These are phyloP conservation scores for Beauveria bassiana DNA, from an alignment of 2,329 filamentous ascomycete genomes.

Conservation along the genomic window DNA sequence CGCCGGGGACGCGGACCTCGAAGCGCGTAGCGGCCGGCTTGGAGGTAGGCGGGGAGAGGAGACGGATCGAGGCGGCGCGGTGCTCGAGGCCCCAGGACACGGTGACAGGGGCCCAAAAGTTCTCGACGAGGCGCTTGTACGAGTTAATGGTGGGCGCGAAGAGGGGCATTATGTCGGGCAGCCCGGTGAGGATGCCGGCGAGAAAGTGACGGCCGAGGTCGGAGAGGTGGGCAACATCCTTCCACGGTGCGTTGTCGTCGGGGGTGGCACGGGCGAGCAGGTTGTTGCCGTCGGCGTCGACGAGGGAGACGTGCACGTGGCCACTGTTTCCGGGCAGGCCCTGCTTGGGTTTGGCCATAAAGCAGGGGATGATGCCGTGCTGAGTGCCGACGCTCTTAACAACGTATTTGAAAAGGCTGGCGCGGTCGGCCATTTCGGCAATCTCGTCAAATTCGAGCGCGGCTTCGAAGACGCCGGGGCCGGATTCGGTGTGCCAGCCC, in stretches of 20 bases:
- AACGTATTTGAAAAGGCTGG: slow-evolving; percentile 87
- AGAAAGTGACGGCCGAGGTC: slow-evolving; percentile 90
- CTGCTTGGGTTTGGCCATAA: slow-evolving; percentile 95
- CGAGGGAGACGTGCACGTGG: slow-evolving; percentile 89
- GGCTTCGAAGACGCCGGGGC: slow-evolving; percentile 91
- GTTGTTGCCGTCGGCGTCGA: slow-evolving; percentile 74
- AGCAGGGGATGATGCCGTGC: slow-evolving; percentile 89
- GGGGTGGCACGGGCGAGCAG: slow-evolving; percentile 66
- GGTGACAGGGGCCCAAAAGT: slow-evolving; percentile 97
- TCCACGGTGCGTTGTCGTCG: slow-evolving; percentile 64
- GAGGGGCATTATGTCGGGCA: slow-evolving; percentile 93
- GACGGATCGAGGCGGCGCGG: slow-evolving; percentile 79
- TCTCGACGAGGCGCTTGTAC: slow-evolving; percentile 96
- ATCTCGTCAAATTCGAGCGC: slow-evolving; percentile 88
- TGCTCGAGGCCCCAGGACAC: slow-evolving; percentile 97
- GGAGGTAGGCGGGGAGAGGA: slow-evolving; percentile 82
- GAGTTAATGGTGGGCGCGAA: slow-evolving; percentile 93
- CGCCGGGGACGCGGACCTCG: slow-evolving; percentile 88
- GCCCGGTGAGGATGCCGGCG: slow-evolving; percentile 77
- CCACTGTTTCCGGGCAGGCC: slow-evolving; percentile 91
- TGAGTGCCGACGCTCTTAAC: slow-evolving; percentile 84
- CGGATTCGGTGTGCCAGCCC: slow-evolving; percentile 93
- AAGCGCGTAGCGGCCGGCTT: slow-evolving; percentile 83
- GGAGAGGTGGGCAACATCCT: slow-evolving; percentile 72
- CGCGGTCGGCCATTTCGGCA: slow-evolving; percentile 82